phyloP scores from a whole-genome alignment of 495 filamentous ascomycete species.

The Achaetomiella virescens region DNA sequence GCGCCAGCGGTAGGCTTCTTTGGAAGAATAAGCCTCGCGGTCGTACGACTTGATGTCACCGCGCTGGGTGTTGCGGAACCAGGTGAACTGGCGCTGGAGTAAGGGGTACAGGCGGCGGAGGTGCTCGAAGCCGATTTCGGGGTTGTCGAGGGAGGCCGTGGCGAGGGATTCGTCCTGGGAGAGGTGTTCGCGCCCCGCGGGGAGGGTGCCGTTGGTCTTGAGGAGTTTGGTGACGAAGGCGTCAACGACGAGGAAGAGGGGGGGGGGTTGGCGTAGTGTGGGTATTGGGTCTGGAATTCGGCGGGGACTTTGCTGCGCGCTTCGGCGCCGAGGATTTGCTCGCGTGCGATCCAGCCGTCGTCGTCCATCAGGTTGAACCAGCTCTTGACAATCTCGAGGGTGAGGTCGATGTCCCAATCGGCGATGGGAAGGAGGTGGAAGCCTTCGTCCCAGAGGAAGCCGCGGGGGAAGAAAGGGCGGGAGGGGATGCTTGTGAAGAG shows the following conservation, averaged over 20 bases:
- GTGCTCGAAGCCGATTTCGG: conserved; percentile 63
- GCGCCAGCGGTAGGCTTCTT: conserved; percentile 94
- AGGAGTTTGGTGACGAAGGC: conserved; percentile 69
- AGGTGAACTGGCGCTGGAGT: conserved; percentile 82
- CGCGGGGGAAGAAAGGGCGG: conserved; percentile 89
- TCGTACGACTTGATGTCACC: conserved; percentile 91
- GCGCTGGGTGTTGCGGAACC: conserved; percentile 87
- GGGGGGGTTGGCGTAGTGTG: conserved; percentile 97
- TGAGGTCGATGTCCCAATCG: conserved; percentile 89
- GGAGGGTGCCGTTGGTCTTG: conserved; percentile 36
- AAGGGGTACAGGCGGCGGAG: conserved; percentile 84
- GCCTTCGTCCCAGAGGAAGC: conserved; percentile 97
- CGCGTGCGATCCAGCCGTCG: conserved; percentile 94
- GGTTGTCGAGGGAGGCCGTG: conserved; percentile 57
- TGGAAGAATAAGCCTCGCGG: conserved; percentile 73
- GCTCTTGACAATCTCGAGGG: conserved; percentile 85
- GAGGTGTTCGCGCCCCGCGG: conserved; percentile 28
- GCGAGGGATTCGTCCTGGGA: conserved; percentile 36
- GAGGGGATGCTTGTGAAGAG: conserved; percentile 93
- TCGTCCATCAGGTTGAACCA: conserved; percentile 97
- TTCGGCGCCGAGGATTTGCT: conserved; percentile 93
- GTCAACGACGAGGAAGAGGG: conserved; percentile 83
- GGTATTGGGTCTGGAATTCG: conserved; percentile 97
- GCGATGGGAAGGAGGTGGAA: conserved; percentile 90
- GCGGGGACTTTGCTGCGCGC: conserved; percentile 89